These are phyloP conservation scores for Kluyveromyces starmeri DNA, from an alignment of 805 yeast genomes.

Conservation along the genomic window DNA sequence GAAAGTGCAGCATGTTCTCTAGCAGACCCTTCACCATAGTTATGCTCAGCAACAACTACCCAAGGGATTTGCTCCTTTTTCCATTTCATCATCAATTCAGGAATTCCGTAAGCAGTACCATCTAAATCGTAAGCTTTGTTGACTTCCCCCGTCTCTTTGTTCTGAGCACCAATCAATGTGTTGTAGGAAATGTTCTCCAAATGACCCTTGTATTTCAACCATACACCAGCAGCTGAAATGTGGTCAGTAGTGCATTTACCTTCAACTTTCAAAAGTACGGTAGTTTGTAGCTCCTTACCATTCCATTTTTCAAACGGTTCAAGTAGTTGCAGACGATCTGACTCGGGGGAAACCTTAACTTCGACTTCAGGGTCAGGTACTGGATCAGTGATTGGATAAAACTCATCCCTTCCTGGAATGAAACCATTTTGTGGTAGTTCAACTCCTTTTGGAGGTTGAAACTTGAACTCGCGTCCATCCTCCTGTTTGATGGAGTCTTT, in stretches of 20 bases:
- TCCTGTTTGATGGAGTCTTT: constrained; percentile 71
- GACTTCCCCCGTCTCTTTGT: constrained; percentile 94
- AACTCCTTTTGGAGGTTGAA: constrained; percentile 70
- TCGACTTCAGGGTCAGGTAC: constrained; percentile 48
- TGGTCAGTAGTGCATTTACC: constrained; percentile 99
- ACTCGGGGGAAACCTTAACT: constrained; percentile 72
- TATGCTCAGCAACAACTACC: constrained; percentile 95
- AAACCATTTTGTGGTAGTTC: constrained; percentile 81
- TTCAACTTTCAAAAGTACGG: constrained; percentile 79
- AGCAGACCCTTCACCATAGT: constrained; percentile 98
- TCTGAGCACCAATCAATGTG: constrained; percentile 93
- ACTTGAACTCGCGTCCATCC: constrained; percentile 66
- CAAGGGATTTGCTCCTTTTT: constrained; percentile 76
- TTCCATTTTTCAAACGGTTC: constrained; percentile 86
- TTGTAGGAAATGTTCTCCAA: constrained; percentile 91
- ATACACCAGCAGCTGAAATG: constrained; percentile 96
- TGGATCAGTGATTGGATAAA: constrained; percentile 68
- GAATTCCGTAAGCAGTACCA: constrained; percentile 70
- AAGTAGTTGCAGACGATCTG: constrained; percentile 83
- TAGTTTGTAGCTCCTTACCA: constrained; percentile 71
- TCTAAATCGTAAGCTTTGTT: constrained; percentile 83
- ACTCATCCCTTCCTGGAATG: constrained; percentile 60
- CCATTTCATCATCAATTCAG: constrained; percentile 97
- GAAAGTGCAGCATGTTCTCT: constrained; percentile 98
- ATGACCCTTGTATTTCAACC: constrained; percentile 98